Percentiles rank a stretch among this genome's conserved stretches.
Evolutionary conservation across 2,329 filamentous ascomycete genomes (phyloP).

Genomic region (Xylariomycetidae sp.): DNA sequence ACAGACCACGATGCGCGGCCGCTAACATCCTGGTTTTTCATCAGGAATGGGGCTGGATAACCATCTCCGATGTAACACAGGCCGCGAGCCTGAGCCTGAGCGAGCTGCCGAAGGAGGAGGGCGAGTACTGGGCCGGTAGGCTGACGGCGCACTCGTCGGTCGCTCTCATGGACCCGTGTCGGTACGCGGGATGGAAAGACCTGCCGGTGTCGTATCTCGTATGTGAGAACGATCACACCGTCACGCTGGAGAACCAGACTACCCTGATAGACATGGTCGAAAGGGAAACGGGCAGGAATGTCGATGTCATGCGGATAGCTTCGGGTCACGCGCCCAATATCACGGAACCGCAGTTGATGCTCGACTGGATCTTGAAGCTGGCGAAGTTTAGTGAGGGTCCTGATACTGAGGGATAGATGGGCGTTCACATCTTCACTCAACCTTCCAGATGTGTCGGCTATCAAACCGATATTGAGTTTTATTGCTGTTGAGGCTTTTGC

Average conservation of each 20-base stretch:
- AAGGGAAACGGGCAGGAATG: background rate
- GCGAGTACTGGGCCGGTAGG: background rate
- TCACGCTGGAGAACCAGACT: constrained; percentile 16
- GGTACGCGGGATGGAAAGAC: constrained; percentile 35
- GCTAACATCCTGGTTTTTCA: background rate
- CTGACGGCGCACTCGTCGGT: constrained; percentile 26
- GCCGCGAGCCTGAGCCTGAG: constrained; percentile 18
- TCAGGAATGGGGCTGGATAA: constrained; percentile 25
- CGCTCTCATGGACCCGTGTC: constrained; percentile 30
- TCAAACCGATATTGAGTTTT: too few relatives aligned
- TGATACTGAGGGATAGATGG: too few relatives aligned
- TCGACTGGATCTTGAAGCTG: too few relatives aligned
- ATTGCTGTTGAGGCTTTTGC: too few relatives aligned
- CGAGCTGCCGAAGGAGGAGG: constrained; percentile 22
- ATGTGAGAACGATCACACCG: constrained; percentile 29
- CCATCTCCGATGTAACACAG: constrained; percentile 8
- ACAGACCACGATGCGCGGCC: background rate
- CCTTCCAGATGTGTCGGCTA: too few relatives aligned
- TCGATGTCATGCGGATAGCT: background rate
- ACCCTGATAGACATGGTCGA: background rate
- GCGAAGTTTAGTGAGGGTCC: too few relatives aligned
- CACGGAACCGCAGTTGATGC: too few relatives aligned
- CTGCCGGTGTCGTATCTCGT: constrained; percentile 35
- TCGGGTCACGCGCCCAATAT: too few relatives aligned
- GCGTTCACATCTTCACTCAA: too few relatives aligned